Conservation (phyloP, 164 flowering plant genomes). For the Piper longum region DNA sequence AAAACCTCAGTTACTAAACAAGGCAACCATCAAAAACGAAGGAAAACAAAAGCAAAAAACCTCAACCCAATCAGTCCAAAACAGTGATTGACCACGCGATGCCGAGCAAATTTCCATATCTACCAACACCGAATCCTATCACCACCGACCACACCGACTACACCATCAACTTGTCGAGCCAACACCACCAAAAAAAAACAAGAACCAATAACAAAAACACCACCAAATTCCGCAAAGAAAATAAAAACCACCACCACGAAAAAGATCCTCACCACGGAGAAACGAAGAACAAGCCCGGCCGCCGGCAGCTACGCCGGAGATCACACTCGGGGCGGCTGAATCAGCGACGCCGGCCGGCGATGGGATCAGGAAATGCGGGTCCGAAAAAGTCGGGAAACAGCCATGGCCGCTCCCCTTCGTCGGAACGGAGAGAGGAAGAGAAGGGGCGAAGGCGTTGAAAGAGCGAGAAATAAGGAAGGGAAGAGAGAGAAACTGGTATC, state of each 20-base stretch:
- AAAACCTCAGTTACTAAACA: not conserved
- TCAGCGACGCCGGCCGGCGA: not conserved
- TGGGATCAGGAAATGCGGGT: conserved; percentile 41
- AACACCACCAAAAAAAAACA: too few relatives aligned
- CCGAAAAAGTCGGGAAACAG: conserved; percentile 27
- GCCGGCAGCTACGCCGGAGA: not conserved
- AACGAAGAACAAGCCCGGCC: not conserved
- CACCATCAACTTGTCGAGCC: not conserved
- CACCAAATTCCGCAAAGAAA: not conserved
- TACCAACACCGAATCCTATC: not conserved
- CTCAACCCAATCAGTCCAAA: not conserved
- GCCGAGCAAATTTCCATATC: not conserved
- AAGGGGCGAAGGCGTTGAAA: not conserved
- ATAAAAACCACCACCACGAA: not conserved
- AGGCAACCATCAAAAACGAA: not conserved
- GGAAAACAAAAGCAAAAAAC: not conserved
- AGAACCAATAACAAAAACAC: too few relatives aligned
- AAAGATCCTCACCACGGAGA: not conserved
- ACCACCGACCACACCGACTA: not conserved
- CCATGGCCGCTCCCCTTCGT: not conserved
- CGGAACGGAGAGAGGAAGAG: conserved; percentile 1
- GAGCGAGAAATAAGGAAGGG: conserved; percentile 5
- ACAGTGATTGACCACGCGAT: not conserved
- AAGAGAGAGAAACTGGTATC: conserved; percentile 4
- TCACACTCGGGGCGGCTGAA: not conserved